A percentile compares a stretch with the other conserved stretches of the same genome.
Evolutionary conservation across 2,329 filamentous ascomycete species (phyloP).

Genomic region (Capronia americana): DNA sequence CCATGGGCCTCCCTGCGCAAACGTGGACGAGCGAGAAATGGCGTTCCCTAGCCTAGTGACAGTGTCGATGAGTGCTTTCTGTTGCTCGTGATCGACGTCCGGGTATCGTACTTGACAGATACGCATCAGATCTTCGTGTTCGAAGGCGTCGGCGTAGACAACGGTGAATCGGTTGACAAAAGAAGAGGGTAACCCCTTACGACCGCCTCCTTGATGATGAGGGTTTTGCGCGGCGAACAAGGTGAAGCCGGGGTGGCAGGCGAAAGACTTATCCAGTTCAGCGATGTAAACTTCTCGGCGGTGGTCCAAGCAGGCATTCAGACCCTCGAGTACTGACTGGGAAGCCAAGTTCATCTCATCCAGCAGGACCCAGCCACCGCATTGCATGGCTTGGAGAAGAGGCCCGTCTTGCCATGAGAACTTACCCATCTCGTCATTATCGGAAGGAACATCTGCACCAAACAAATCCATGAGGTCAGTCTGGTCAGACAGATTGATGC

Average conservation of each 20-base stretch:
- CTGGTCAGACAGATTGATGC: conserved; percentile 97
- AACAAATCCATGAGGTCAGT: conserved; percentile 98
- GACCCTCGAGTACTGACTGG: conserved; percentile 91
- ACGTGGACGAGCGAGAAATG: conserved; percentile 62
- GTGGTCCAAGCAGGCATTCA: conserved; percentile 96
- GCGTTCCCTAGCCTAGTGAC: conserved; percentile 79
- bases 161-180: conserved; percentile 99
- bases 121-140: conserved; percentile 75
- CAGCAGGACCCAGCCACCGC: conserved; percentile 91
- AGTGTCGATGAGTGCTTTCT: conserved; percentile 75
- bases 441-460: conserved; percentile 92
- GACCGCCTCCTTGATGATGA: conserved; percentile 92
- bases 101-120: conserved; percentile 84
- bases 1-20: conserved; percentile 77
- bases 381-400: conserved; percentile 95
- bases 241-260: conserved; percentile 85
- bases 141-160: conserved; percentile 93
- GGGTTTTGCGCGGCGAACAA: conserved; percentile 97
- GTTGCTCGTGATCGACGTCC: conserved; percentile 62
- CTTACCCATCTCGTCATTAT: conserved; percentile 86
- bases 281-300: conserved; percentile 94
- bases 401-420: conserved; percentile 97
- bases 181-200: conserved; percentile 91
- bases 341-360: conserved; percentile 99
- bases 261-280: conserved; percentile 92